Evolutionary conservation across 495 filamentous ascomycete species (phyloP).

Genomic region (Elasticomyces elasticus): DNA sequence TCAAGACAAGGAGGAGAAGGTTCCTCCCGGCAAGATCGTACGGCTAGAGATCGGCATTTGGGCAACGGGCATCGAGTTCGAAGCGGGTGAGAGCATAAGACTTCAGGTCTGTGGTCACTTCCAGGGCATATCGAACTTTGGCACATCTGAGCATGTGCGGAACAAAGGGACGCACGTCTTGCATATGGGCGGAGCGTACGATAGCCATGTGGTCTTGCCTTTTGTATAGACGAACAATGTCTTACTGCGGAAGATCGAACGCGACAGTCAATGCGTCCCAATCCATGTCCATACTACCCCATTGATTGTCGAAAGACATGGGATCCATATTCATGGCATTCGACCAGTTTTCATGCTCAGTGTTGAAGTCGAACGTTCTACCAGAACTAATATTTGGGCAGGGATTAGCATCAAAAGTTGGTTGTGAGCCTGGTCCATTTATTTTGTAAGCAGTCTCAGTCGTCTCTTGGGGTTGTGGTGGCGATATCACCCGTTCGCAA

Average conservation of each 20-base stretch:
- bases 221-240: no score
- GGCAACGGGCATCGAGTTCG: conserved; percentile 12
- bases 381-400: no score
- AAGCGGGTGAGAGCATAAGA: neutral
- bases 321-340: neutral
- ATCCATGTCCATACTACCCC: neutral
- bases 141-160: neutral
- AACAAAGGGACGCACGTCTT: conserved; percentile 1
- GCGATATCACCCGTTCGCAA: no score
- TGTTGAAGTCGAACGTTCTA: no score
- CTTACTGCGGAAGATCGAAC: conserved; percentile 2
- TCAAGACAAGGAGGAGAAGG: conserved; percentile 30
- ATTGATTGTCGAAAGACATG: neutral
- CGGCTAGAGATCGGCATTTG: conserved; percentile 9
- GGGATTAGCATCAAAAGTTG: no score
- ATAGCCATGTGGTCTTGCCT: neutral
- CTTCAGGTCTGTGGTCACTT: neutral
- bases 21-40: conserved; percentile 24
- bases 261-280: neutral
- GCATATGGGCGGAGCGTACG: conserved; percentile 2
- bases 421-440: no score
- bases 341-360: neutral
- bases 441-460: no score
- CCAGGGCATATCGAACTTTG: neutral
- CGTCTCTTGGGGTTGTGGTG: no score